Base-by-base conservation (phyloP, 805 yeast genomes). In the Priceomyces melissophilus region DNA sequence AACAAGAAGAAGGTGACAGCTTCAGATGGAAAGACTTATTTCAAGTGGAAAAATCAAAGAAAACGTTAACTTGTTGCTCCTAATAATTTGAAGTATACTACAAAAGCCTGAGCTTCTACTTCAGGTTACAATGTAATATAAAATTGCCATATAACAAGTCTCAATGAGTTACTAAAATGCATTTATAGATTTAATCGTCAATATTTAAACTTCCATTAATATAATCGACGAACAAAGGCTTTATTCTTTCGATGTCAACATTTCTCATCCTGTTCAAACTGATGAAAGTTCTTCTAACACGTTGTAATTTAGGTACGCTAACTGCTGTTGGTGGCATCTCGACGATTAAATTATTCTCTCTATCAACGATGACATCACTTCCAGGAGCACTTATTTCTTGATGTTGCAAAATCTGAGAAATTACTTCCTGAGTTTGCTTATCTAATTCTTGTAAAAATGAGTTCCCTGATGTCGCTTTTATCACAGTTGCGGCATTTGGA, bases 21-120 rank as follows among this genome's bases (percentile, higher is more conserved):
- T 42, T 67, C 73, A 11, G 74, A 78, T 27, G 98, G 98, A 3
- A 75, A 76, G 42, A 76, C 78, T 0, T 71, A 75, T 2, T 93
- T 78, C 67, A 87, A 87, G 66, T 91, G 97, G 96, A 87, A 83
- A 59, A 84, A 78, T 51, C 80, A 79, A 56, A 76, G 95, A 58
- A 86, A 84, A 63, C 59, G 71, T 46, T 76, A 52, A 52, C 4
- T 10, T n/a, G n/a, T n/a, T n/a, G n/a, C n/a, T n/a, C n/a, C n/a
- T n/a, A n/a, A n/a, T n/a, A n/a, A n/a, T n/a, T n/a, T n/a, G n/a
- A n/a, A n/a, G n/a, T n/a, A n/a, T n/a, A n/a, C n/a, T n/a, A n/a
- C n/a, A n/a, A n/a, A n/a, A n/a, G n/a, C n/a, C n/a, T n/a, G n/a
- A n/a, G n/a, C n/a, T n/a, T n/a, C n/a, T n/a, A n/a, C n/a, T n/a